Evolutionary conservation across 495 filamentous ascomycete species (phyloP), one percentile per base, ranked within the genome.

Genomic region (Lasiosphaeris hirsuta): DNA sequence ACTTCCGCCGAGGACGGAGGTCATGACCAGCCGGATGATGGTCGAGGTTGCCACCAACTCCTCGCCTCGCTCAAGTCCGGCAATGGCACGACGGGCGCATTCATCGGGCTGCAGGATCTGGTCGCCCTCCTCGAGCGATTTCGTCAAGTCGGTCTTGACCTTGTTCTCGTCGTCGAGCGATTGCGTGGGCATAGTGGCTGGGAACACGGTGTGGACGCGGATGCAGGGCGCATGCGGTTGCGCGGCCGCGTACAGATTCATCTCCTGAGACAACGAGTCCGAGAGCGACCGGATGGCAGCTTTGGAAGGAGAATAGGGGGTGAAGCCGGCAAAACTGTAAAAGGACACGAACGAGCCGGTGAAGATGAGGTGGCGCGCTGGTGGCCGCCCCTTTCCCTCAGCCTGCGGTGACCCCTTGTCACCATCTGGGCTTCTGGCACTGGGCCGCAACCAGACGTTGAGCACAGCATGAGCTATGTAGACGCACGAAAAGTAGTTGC

Each of bases 401-500:
- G 23, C 5, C 23, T 30, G 23, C 23, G 23, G 23, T 5, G 23
- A 30, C 5, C 5, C 23, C 23, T 30, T 43, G 37, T 36, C n/a
- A 13, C 30, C 10, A 0, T 60, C 38, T n/a, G 77, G 75, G 10
- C 47, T 37, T n/a, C 41, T 23, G 39, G 3, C 13, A 8, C 30
- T 7, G 3, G 46, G 46, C 1, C 67, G 65, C 10, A 87, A 74
- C 77, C 86, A 82, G 18, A 67, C 52, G 38, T 72, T 77, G 15
- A 88, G 68, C 0, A 73, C 66, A 0, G 78, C 78, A 63, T 94
- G 89, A 14, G 90, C 89, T 58, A 89, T 87, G 67, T 92, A 88
- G 14, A 84, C 83, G 18, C 83, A 82, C 9, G 88, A 85, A 81
- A 88, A 90, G 73, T 93, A 96, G 62, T 95, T 90, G 37, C 83